Evolutionary conservation across 495 filamentous ascomycete genomes (phyloP).

Genomic region (Aspergillus avenaceus): DNA sequence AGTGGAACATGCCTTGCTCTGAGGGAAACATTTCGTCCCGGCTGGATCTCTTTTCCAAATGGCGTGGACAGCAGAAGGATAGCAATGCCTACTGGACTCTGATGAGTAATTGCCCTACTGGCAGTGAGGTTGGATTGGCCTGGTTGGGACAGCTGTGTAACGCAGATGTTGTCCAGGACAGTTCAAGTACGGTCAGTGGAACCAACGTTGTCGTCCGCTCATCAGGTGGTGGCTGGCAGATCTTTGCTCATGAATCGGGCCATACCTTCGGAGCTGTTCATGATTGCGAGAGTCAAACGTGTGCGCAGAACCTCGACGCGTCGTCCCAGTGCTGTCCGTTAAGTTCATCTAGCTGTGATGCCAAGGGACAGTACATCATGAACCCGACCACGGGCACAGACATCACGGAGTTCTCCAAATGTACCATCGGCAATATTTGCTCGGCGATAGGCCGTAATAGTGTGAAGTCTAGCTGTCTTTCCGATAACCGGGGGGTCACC

Average conservation of each 20-base stretch:
- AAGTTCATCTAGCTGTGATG: slow-evolving; percentile 64
- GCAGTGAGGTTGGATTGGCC: slow-evolving; percentile 82
- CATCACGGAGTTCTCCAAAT: slow-evolving; percentile 78
- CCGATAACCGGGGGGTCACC: slow-evolving; percentile 75
- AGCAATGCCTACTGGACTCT: slow-evolving; percentile 91
- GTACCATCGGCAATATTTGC: slow-evolving; percentile 91
- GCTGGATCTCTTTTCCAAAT: slow-evolving; percentile 81
- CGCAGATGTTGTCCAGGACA: slow-evolving; percentile 44
- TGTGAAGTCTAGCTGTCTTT: slow-evolving; percentile 72
- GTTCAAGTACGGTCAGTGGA: slow-evolving; percentile 66
- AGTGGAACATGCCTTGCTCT: slow-evolving; percentile 78
- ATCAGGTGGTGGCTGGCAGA: slow-evolving; percentile 78
- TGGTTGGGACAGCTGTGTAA: slow-evolving; percentile 91
- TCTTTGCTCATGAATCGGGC: slow-evolving; percentile 93
- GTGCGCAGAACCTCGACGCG: slow-evolving; percentile 53
- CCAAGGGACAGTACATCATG: slow-evolving; percentile 81
- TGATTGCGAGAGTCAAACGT: slow-evolving; percentile 73
- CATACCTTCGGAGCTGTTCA: slow-evolving; percentile 97
- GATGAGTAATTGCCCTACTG: slow-evolving; percentile 79
- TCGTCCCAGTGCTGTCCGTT: slow-evolving; percentile 87
- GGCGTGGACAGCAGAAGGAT: slow-evolving; percentile 73
- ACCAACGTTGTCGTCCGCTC: slow-evolving; percentile 90
- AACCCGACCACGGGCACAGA: slow-evolving; percentile 76
- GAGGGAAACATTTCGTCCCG: slow-evolving; percentile 66
- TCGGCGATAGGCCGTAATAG: slow-evolving; percentile 79